Evolutionary conservation across 108 stramenopile species (phyloP).

Genomic region (Cyclotella kingstonii): DNA sequence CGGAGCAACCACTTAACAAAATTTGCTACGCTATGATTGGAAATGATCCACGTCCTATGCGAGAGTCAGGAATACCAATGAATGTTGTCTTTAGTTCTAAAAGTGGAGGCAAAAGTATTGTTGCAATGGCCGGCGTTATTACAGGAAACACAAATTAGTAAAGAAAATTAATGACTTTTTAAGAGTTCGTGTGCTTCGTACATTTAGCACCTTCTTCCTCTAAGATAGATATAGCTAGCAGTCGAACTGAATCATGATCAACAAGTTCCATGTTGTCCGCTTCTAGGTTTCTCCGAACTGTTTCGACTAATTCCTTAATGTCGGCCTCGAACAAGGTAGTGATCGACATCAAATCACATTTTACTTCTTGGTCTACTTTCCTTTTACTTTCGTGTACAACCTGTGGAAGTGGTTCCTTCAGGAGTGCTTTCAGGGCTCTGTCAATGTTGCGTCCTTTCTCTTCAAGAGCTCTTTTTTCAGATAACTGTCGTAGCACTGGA

Average conservation of each 20-base stretch:
- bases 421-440: constrained; percentile 6
- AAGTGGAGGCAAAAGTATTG: constrained; percentile 36
- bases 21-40: constrained; percentile 33
- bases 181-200: background rate
- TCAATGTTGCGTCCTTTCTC: constrained; percentile 9
- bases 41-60: constrained; percentile 22
- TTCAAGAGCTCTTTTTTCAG: background rate
- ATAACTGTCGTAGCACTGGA: constrained; percentile 16
- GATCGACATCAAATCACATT: background rate
- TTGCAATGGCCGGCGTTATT: constrained; percentile 20
- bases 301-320: constrained; percentile 4
- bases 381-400: constrained; percentile 2
- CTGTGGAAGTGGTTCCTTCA: constrained; percentile 15
- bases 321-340: constrained; percentile 5
- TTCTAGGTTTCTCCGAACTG: constrained; percentile 2
- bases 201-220: constrained; percentile 7
- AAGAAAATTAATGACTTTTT: background rate
- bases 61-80: constrained; percentile 26
- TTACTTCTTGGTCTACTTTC: background rate
- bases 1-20: background rate
- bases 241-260: constrained; percentile 15
- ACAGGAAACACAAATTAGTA: background rate
- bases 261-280: constrained; percentile 11
- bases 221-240: constrained; percentile 12
- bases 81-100: constrained; percentile 36